These are phyloP conservation scores for Pestalotiopsis sp. DNA, from an alignment of 2,329 filamentous ascomycete genomes.

Conservation along the genomic window DNA sequence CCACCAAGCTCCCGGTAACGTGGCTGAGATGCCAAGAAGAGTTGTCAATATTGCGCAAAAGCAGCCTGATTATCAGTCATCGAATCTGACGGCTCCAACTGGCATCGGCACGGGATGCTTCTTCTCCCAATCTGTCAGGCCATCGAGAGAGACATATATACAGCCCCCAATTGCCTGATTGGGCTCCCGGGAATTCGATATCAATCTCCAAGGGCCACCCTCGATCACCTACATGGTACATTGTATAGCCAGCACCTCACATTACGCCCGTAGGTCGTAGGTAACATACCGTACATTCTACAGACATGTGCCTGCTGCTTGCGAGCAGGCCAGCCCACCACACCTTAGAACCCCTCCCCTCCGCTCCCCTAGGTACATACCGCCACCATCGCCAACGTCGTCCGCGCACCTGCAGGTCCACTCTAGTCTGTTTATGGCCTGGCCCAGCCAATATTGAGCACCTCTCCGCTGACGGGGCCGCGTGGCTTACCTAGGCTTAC, in stretches of 20 bases:
- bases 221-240: neutral
- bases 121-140: neutral
- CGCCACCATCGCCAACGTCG: constrained; percentile 2
- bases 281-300: too few species aligned
- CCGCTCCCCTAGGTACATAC: too few species aligned
- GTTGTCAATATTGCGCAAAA: neutral
- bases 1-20: neutral
- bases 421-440: constrained; percentile 2
- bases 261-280: too few species aligned
- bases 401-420: neutral
- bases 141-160: neutral
- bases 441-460: constrained; percentile 3
- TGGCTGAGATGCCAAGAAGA: neutral
- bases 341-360: neutral
- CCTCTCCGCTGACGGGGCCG: constrained; percentile 3
- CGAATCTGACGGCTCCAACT: neutral
- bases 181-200: constrained; percentile 10
- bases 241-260: neutral
- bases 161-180: constrained; percentile 16
- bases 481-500: neutral
- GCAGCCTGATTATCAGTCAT: neutral
- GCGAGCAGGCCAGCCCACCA: neutral
- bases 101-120: too few species aligned
- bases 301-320: too few species aligned
- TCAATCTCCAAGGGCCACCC: constrained; percentile 14